phyloP scores from a whole-genome alignment of 2,329 filamentous ascomycete genomes.

The Fusarium pseudocircinatum region DNA sequence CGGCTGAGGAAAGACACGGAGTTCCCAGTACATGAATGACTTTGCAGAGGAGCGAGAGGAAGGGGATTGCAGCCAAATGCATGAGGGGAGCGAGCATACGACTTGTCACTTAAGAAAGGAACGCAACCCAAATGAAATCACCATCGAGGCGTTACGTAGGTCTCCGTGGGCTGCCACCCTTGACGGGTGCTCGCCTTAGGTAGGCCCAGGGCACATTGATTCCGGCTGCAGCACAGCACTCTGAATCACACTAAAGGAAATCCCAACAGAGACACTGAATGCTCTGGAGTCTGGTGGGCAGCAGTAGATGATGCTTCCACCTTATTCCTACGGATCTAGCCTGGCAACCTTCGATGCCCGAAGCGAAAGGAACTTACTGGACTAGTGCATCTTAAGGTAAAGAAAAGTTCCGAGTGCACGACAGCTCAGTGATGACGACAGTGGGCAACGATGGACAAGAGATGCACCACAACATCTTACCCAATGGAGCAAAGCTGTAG shows the following conservation, averaged over 20 bases:
- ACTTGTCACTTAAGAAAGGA: constrained; percentile 6
- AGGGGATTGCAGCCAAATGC: neutral
- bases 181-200: neutral
- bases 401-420: constrained; percentile 13
- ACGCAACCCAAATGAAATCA: neutral
- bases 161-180: neutral
- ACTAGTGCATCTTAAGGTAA: neutral
- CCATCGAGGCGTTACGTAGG: constrained; percentile 24
- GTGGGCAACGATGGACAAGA: constrained; percentile 4
- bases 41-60: neutral
- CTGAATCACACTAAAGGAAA: constrained; percentile 15
- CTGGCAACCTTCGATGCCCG: constrained; percentile 15
- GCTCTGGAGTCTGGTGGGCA: neutral
- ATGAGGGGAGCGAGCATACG: neutral
- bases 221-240: neutral
- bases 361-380: neutral
- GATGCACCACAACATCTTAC: constrained; percentile 20
- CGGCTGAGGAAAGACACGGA: constrained; percentile 3
- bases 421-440: constrained; percentile 30
- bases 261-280: neutral
- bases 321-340: constrained; percentile 10
- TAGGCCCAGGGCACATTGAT: neutral
- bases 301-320: constrained; percentile 18
- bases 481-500: constrained; percentile 17
- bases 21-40: neutral